These are phyloP conservation scores for Oldenlandia corymbosa DNA, from an alignment of 257 asterid species.

Conservation along the genomic window DNA sequence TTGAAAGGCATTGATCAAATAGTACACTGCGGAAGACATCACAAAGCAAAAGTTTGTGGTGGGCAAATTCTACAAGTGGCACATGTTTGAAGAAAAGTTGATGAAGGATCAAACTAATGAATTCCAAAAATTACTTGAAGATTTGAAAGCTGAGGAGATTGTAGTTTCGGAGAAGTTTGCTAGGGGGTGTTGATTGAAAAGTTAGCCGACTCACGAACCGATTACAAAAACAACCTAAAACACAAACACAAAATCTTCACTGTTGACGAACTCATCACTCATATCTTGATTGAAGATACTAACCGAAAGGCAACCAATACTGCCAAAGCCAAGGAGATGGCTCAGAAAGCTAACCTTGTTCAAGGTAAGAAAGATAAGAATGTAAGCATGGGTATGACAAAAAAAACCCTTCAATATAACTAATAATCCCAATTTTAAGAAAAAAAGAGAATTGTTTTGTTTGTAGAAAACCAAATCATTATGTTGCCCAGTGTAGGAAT, in stretches of 20 bases:
- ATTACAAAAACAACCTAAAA: too few species aligned
- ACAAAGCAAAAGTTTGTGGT: not conserved
- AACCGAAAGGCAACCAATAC: too few species aligned
- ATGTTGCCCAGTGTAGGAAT: not conserved
- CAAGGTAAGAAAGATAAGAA: not conserved
- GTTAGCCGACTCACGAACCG: too few species aligned
- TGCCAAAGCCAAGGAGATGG: too few species aligned
- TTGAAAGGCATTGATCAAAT: not conserved
- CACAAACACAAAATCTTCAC: too few species aligned
- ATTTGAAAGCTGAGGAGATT: not conserved
- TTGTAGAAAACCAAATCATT: not conserved
- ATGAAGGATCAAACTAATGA: not conserved
- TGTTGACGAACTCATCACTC: too few species aligned
- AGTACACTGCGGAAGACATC: not conserved
- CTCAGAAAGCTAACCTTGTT: too few species aligned
- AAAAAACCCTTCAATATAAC: not conserved
- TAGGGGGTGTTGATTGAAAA: too few species aligned
- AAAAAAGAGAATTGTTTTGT: not conserved
- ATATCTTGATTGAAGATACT: too few species aligned
- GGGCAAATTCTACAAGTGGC: too few species aligned
- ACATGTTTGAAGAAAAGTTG: not conserved
- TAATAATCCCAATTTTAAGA: not conserved
- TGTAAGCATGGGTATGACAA: not conserved
- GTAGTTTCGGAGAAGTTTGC: too few species aligned
- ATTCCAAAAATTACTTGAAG: not conserved